Conservation (phyloP, 2,329 filamentous ascomycete species). For the Fusarium ramigenum region DNA sequence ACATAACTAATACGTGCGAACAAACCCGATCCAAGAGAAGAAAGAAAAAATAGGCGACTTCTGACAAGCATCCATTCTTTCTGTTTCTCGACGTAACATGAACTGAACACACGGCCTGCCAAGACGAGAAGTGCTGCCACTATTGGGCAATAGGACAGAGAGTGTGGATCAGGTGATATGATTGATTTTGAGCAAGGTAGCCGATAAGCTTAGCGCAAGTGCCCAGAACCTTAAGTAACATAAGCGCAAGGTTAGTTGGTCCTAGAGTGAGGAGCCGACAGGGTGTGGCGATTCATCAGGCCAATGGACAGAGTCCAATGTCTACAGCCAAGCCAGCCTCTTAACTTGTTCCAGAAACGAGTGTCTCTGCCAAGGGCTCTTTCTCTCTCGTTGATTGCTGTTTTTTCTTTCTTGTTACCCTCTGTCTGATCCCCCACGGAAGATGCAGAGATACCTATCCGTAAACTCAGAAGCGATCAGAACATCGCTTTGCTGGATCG, state of each 20-base stretch:
- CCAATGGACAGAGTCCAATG: constrained; percentile 17
- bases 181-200: constrained; percentile 5
- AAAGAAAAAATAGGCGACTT: not conserved
- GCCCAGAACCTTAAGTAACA: constrained; percentile 38
- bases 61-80: not conserved
- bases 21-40: not conserved
- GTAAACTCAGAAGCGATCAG: constrained; percentile 3
- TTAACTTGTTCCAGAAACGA: constrained; percentile 30
- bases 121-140: constrained; percentile 1
- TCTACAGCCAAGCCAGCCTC: constrained; percentile 20
- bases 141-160: constrained; percentile 21
- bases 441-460: not conserved
- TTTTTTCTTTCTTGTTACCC: not conserved
- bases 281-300: constrained; percentile 2
- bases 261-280: constrained; percentile 6
- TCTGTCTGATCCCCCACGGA: constrained; percentile 1
- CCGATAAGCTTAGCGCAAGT: constrained; percentile 40
- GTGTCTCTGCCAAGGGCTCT: constrained; percentile 1
- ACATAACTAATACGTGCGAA: not conserved
- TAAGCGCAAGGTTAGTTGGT: constrained; percentile 32
- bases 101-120: constrained; percentile 9
- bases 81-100: constrained; percentile 5
- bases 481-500: not conserved
- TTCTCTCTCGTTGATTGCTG: not conserved
- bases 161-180: constrained; percentile 9